These are phyloP conservation scores for Acacia concinna DNA, from an alignment of 331 rosid species.

Conservation along the genomic window DNA sequence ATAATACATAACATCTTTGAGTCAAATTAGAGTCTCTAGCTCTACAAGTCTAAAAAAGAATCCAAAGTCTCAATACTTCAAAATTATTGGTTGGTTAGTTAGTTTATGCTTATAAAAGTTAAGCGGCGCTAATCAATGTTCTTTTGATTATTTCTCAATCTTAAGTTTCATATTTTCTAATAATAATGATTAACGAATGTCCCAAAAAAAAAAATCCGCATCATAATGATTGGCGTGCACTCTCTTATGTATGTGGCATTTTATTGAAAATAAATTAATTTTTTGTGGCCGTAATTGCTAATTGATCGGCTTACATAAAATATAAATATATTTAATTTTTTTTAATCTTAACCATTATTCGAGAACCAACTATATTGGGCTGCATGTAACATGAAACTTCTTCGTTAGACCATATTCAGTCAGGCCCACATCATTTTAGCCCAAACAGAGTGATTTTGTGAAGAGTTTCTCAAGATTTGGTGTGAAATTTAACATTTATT, in stretches of 20 bases:
- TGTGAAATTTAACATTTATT: neutral
- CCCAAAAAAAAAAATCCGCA: neutral
- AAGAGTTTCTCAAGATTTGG: neutral
- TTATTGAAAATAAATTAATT: neutral
- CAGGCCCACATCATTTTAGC: neutral
- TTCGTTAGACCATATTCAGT: neutral
- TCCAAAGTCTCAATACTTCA: neutral
- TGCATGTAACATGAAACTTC: neutral
- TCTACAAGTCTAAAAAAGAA: neutral
- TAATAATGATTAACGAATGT: neutral
- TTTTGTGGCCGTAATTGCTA: constrained; percentile 21
- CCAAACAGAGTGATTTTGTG: neutral
- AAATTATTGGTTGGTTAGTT: constrained; percentile 25
- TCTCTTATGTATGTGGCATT: neutral
- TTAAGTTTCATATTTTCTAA: constrained; percentile 10
- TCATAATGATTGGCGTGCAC: constrained; percentile 29
- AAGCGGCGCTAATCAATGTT: constrained; percentile 23
- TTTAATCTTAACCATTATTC: neutral
- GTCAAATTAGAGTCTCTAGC: constrained; percentile 8
- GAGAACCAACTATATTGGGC: neutral
- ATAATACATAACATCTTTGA: neutral
- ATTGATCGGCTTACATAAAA: neutral
- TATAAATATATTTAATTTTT: neutral
- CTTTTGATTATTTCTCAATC: neutral
- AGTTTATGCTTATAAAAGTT: neutral